These are phyloP conservation scores for Neonectria ditissima DNA, from an alignment of 2,329 filamentous ascomycete species.

Conservation along the genomic window DNA sequence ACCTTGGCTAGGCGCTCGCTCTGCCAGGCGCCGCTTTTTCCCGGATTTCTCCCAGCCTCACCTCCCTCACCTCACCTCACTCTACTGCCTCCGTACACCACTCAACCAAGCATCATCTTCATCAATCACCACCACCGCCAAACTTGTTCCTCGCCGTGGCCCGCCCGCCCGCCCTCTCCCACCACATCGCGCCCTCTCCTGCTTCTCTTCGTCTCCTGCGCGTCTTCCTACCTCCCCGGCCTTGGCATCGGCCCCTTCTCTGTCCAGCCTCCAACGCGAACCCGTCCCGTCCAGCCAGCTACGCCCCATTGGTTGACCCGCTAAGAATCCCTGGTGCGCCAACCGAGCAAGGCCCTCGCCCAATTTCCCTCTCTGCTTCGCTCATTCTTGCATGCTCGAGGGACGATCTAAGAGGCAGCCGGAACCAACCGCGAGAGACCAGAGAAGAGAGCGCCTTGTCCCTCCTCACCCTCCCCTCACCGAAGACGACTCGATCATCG, in stretches of 20 bases:
- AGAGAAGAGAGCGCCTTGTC: slow-evolving; percentile 21
- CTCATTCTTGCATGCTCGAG: slow-evolving; percentile 35
- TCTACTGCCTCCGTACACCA: slow-evolving; percentile 24
- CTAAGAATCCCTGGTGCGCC: slow-evolving; percentile 44
- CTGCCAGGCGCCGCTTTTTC: slow-evolving; percentile 32
- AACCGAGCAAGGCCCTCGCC: slow-evolving; percentile 42
- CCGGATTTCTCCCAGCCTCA: slow-evolving; percentile 44
- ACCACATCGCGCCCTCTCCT: slow-evolving; percentile 21
- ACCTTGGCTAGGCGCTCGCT: slow-evolving; percentile 8
- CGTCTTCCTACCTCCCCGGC: not conserved
- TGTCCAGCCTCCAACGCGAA: slow-evolving; percentile 32
- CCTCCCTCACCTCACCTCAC: slow-evolving; percentile 37
- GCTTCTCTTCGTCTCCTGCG: slow-evolving; percentile 16
- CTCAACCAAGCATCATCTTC: slow-evolving; percentile 38
- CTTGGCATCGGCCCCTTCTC: slow-evolving; percentile 22
- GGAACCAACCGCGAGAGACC: slow-evolving; percentile 14
- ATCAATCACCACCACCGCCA: slow-evolving; percentile 30
- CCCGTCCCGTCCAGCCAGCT: slow-evolving; percentile 33
- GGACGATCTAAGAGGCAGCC: slow-evolving; percentile 33
- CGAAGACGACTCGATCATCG: slow-evolving; percentile 31
- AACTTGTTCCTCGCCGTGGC: slow-evolving; percentile 6
- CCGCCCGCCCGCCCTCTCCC: slow-evolving; percentile 9
- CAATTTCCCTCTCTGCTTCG: slow-evolving; percentile 44
- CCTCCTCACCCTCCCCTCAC: slow-evolving; percentile 17
- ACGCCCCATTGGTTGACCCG: slow-evolving; percentile 43